These are phyloP conservation scores for Plenodomus biglobosus DNA, from an alignment of 2,329 filamentous ascomycete species.

Conservation along the genomic window DNA sequence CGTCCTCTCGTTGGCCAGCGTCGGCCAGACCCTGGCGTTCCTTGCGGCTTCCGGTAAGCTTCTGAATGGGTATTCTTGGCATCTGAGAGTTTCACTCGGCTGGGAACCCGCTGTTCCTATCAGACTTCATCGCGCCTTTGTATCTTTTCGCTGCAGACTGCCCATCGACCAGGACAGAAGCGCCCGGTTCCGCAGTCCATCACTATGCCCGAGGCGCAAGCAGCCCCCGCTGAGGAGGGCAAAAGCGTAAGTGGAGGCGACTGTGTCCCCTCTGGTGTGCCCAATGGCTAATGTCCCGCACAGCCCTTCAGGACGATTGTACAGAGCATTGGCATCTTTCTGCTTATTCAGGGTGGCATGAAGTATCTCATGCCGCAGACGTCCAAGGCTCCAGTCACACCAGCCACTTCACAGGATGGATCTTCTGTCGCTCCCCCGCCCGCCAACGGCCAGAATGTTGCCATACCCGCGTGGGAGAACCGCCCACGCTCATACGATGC, in stretches of 20 bases:
- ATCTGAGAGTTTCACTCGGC: conserved; percentile 1
- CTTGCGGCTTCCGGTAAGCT: neutral
- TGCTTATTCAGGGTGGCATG: conserved; percentile 60
- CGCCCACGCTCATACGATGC: conserved; percentile 50
- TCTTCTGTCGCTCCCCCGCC: conserved; percentile 19
- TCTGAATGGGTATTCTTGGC: conserved; percentile 6
- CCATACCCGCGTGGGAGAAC: conserved; percentile 42
- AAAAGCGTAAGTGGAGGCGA: conserved; percentile 25
- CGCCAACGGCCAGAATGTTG: conserved; percentile 27
- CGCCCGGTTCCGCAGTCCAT: conserved; percentile 10
- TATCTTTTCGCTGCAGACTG: conserved; percentile 4
- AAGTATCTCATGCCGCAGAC: conserved; percentile 55
- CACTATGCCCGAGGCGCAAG: conserved; percentile 37
- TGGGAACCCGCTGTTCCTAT: conserved; percentile 10
- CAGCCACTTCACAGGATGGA: conserved; percentile 22
- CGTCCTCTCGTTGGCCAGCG: conserved; percentile 17
- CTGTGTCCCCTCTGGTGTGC: neutral
- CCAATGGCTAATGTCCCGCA: conserved; percentile 16
- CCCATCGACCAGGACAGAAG: conserved; percentile 11
- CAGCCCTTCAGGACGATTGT: conserved; percentile 46
- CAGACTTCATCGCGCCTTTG: conserved; percentile 7
- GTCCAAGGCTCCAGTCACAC: conserved; percentile 11
- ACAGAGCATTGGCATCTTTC: conserved; percentile 62
- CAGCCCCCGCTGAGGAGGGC: conserved; percentile 20
- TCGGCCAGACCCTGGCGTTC: neutral